These are phyloP conservation scores for Pythium rishiriense DNA, from an alignment of 352 stramenopile genomes.

Conservation along the genomic window DNA sequence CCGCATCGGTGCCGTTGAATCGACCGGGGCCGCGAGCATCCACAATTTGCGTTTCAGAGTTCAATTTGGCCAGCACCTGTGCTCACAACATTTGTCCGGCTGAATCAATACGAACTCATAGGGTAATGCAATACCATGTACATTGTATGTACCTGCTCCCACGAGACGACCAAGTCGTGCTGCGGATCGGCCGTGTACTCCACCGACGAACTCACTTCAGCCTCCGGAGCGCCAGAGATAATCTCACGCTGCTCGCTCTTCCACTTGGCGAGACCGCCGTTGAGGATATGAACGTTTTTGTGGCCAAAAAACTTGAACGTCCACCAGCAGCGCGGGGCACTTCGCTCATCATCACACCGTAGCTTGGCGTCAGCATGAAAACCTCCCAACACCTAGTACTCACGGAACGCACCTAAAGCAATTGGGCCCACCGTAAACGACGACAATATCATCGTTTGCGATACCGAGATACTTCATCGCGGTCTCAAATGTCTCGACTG, in stretches of 20 bases:
- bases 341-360: constrained; percentile 19
- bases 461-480: constrained; percentile 71
- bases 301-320: constrained; percentile 92
- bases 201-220: constrained; percentile 25
- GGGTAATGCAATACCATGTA: too few species aligned
- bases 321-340: constrained; percentile 82
- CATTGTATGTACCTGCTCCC: constrained; percentile 44
- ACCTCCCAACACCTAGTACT: background rate
- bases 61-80: constrained; percentile 56
- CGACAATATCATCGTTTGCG: constrained; percentile 62
- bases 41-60: constrained; percentile 80
- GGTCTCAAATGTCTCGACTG: constrained; percentile 61
- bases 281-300: constrained; percentile 84
- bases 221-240: constrained; percentile 33
- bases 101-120: too few species aligned
- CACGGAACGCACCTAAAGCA: constrained; percentile 74
- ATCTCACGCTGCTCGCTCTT: constrained; percentile 56
- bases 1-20: constrained; percentile 86
- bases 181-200: constrained; percentile 55
- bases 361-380: background rate
- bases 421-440: constrained; percentile 83
- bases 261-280: constrained; percentile 78
- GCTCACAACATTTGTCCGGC: too few species aligned
- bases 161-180: constrained; percentile 50
- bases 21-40: constrained; percentile 88